Conservation (phyloP, 1,139 yeast genomes). For the Yamadazyma oceani region DNA sequence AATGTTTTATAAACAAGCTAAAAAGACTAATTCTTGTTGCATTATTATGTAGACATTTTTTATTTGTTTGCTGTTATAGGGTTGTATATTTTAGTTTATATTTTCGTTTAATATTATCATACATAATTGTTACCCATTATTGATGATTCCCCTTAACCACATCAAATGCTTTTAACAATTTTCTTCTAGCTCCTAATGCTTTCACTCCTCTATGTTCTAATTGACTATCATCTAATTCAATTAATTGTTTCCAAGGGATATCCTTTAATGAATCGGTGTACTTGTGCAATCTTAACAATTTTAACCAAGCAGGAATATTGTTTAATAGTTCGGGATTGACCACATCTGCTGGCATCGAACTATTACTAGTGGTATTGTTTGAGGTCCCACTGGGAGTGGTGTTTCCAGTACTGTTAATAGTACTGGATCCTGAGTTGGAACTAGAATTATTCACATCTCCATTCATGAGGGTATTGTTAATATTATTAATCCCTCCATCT, state of each 20-base stretch:
- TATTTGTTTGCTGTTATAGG: conserved; percentile 1
- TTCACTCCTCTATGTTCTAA: conserved; percentile 80
- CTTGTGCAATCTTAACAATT: conserved; percentile 85
- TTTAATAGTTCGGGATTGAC: conserved; percentile 62
- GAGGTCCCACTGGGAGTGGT: conserved; percentile 13
- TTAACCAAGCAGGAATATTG: conserved; percentile 91
- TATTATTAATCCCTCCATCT: conserved; percentile 7
- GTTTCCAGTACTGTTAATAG: conserved; percentile 4
- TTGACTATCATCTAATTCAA: conserved; percentile 65
- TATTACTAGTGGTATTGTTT: conserved; percentile 19
- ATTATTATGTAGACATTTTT: conserved; percentile 52
- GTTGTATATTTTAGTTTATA: background rate
- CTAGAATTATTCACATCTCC: conserved; percentile 1
- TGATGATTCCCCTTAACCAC: conserved; percentile 50
- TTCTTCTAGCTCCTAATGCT: conserved; percentile 94
- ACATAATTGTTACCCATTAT: background rate
- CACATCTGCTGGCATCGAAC: conserved; percentile 62
- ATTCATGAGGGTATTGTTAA: conserved; percentile 9
- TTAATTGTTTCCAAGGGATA: conserved; percentile 75
- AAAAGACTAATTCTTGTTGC: conserved; percentile 96
- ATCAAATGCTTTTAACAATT: conserved; percentile 86
- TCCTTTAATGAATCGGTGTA: conserved; percentile 83
- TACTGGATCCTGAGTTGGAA: conserved; percentile 6
- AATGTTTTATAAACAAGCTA: conserved; percentile 96
- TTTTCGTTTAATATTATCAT: background rate